These are phyloP conservation scores for Schoenoplectus tabernaemontani DNA, from an alignment of 202 grass and related monocot genomes.

Conservation along the genomic window DNA sequence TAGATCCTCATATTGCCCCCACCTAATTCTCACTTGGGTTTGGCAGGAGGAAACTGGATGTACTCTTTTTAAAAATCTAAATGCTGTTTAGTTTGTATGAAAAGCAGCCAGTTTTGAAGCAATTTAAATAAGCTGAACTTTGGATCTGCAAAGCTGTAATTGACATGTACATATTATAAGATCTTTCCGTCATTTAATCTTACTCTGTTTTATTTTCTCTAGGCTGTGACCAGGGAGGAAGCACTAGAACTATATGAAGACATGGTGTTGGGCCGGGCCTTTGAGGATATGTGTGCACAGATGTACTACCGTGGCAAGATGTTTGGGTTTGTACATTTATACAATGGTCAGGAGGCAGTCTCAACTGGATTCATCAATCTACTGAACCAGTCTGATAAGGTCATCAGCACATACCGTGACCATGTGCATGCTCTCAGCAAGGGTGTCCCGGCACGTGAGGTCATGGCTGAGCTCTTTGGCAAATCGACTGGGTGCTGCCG, in stretches of 20 bases:
- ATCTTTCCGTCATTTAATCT: neutral
- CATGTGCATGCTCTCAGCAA: constrained; percentile 89
- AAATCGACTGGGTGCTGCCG: constrained; percentile 94
- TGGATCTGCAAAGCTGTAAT: neutral
- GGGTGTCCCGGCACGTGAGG: constrained; percentile 60
- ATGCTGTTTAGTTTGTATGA: neutral
- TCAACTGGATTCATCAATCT: constrained; percentile 94
- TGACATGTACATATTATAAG: neutral
- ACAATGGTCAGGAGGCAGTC: constrained; percentile 94
- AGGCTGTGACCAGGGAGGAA: constrained; percentile 61
- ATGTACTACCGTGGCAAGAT: constrained; percentile 99
- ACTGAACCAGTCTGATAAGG: constrained; percentile 65
- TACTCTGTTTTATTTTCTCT: neutral
- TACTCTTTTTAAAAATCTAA: neutral
- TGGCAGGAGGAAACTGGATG: neutral
- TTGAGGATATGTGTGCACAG: constrained; percentile 94
- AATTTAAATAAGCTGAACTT: neutral
- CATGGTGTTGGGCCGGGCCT: constrained; percentile 78
- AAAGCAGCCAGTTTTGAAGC: neutral
- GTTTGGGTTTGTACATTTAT: constrained; percentile 97
- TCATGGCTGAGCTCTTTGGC: constrained; percentile 98
- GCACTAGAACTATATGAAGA: constrained; percentile 81
- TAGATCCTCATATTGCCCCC: neutral
- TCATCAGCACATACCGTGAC: constrained; percentile 91
- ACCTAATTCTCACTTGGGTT: neutral